Evolutionary conservation across 345 rosid genomes (phyloP).

Genomic region (Psidium friedrichsthalianum): DNA sequence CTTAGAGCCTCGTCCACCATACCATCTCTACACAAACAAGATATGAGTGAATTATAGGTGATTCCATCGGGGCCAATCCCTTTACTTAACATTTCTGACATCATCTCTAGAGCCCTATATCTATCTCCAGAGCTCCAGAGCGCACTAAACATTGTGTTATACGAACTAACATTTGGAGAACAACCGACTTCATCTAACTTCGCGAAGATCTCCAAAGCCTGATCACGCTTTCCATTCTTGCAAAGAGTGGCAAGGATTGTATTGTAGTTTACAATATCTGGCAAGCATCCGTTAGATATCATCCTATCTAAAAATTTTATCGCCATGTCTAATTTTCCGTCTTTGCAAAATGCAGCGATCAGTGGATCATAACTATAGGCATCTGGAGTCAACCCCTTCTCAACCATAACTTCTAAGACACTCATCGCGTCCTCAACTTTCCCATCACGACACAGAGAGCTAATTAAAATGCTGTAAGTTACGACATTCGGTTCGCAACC

Average conservation of each 20-base stretch:
- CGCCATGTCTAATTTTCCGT: slow-evolving; percentile 63
- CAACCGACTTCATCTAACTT: slow-evolving; percentile 61
- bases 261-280: slow-evolving; percentile 77
- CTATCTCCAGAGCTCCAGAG: slow-evolving; percentile 63
- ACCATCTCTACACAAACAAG: slow-evolving; percentile 82
- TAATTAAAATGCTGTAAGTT: slow-evolving; percentile 65
- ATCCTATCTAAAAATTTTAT: slow-evolving; percentile 56
- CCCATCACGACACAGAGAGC: slow-evolving; percentile 56
- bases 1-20: slow-evolving; percentile 67
- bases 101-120: slow-evolving; percentile 46
- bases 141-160: slow-evolving; percentile 77
- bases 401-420: slow-evolving; percentile 45
- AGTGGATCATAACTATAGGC: slow-evolving; percentile 73
- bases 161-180: slow-evolving; percentile 67
- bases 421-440: slow-evolving; percentile 47
- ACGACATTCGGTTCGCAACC: slow-evolving; percentile 56
- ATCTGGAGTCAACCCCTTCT: slow-evolving; percentile 55
- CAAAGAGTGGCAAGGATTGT: slow-evolving; percentile 59
- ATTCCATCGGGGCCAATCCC: slow-evolving; percentile 67
- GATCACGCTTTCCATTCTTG: slow-evolving; percentile 57
- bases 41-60: slow-evolving; percentile 71
- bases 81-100: slow-evolving; percentile 45
- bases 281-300: slow-evolving; percentile 76
- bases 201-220: slow-evolving; percentile 62
- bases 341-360: slow-evolving; percentile 68